A percentile compares a stretch with the other conserved stretches of the same genome.
Evolutionary conservation across 495 filamentous ascomycete genomes (phyloP).

Genomic region (Lentithecium fluviatile): DNA sequence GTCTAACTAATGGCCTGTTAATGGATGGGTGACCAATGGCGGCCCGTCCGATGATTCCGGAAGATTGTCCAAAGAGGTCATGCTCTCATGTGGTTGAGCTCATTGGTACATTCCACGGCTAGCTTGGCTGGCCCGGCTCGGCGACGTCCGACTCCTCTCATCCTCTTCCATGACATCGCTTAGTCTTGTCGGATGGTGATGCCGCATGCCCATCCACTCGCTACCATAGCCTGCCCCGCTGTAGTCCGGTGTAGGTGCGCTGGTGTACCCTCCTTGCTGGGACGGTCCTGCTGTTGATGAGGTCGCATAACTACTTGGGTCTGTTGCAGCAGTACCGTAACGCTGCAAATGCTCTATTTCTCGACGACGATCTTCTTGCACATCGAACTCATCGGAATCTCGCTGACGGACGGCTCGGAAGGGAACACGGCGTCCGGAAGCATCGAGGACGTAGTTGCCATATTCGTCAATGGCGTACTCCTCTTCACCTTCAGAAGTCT

Average conservation of each 20-base stretch:
- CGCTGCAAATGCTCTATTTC: constrained; percentile 50
- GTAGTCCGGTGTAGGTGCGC: constrained; percentile 47
- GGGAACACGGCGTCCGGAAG: constrained; percentile 46
- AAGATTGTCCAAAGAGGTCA: not conserved
- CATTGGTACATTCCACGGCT: constrained; percentile 39
- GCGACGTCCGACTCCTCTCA: constrained; percentile 59
- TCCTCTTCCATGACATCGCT: constrained; percentile 93
- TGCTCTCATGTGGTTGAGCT: not conserved
- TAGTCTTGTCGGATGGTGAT: constrained; percentile 90
- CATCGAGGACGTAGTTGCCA: constrained; percentile 52
- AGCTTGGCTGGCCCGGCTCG: constrained; percentile 35
- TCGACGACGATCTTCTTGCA: constrained; percentile 48
- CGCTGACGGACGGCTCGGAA: constrained; percentile 38
- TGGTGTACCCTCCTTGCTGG: constrained; percentile 19
- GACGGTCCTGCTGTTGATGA: constrained; percentile 20
- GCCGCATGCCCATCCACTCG: constrained; percentile 78
- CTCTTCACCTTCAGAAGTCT: constrained; percentile 55
- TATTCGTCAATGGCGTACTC: constrained; percentile 54
- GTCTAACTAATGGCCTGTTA: too few relatives aligned
- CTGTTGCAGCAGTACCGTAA: constrained; percentile 42
- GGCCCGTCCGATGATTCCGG: not conserved
- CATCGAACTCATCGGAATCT: constrained; percentile 54
- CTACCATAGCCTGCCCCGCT: constrained; percentile 64
- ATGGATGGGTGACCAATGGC: not conserved
- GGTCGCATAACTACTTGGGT: constrained; percentile 38